Percentiles rank a stretch among this genome's conserved stretches.
These are phyloP conservation scores for Globisporangium paddicum DNA, from an alignment of 352 stramenopile species.

Conservation along the genomic window DNA sequence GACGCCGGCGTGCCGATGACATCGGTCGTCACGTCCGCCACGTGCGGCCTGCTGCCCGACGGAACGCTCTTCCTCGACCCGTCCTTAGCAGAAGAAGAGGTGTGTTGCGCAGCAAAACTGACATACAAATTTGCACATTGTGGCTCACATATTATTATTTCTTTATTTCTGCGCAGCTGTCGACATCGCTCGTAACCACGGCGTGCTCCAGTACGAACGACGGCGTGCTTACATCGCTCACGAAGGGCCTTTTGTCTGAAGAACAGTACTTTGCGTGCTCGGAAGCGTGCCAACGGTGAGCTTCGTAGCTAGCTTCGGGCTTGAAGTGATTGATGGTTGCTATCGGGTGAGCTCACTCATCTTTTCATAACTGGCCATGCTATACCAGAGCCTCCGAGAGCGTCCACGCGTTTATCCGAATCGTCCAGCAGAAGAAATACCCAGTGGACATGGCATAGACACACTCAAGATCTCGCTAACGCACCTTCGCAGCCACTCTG, in stretches of 20 bases:
- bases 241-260: constrained; percentile 65
- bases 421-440: constrained; percentile 79
- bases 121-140: background rate
- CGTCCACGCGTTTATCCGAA: constrained; percentile 68
- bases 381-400: too few species aligned
- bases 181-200: constrained; percentile 56
- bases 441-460: constrained; percentile 12
- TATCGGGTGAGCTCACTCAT: background rate
- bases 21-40: constrained; percentile 60
- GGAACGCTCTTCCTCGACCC: constrained; percentile 68
- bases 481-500: background rate
- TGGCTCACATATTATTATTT: background rate
- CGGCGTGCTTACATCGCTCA: constrained; percentile 75
- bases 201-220: constrained; percentile 58
- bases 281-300: constrained; percentile 69
- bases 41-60: constrained; percentile 59
- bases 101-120: constrained; percentile 8
- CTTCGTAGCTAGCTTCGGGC: background rate
- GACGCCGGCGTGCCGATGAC: constrained; percentile 79
- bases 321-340: background rate
- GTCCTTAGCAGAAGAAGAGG: constrained; percentile 66
- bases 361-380: too few species aligned
- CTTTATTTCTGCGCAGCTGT: constrained; percentile 26
- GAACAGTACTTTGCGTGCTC: constrained; percentile 83
- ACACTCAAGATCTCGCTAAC: background rate